phyloP scores from a whole-genome alignment of 2,329 filamentous ascomycete genomes.

The Fusarium sp. region DNA sequence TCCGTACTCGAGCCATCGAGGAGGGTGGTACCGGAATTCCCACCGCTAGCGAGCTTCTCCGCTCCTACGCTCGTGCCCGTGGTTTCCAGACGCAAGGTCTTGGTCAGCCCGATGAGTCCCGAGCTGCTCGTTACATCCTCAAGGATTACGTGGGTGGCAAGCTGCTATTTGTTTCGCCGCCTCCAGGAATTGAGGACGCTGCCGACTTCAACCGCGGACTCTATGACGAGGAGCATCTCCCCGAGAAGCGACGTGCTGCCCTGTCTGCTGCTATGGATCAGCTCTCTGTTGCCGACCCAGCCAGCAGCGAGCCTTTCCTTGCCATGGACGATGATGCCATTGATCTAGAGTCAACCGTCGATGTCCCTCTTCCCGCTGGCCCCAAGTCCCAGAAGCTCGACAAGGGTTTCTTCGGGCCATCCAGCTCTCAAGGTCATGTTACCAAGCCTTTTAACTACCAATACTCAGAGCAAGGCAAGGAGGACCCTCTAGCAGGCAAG shows the following conservation, averaged over 20 bases:
- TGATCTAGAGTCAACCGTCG: conserved; percentile 55
- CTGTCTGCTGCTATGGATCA: conserved; percentile 64
- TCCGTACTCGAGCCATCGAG: conserved; percentile 81
- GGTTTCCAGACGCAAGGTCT: conserved; percentile 91
- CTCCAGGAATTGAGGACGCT: conserved; percentile 77
- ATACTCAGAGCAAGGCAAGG: conserved; percentile 82
- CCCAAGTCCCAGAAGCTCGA: conserved; percentile 82
- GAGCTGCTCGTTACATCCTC: conserved; percentile 87
- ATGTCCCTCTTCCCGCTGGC: conserved; percentile 68
- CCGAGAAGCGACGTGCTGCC: conserved; percentile 79
- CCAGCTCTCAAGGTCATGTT: conserved; percentile 72
- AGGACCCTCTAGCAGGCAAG: conserved; percentile 61
- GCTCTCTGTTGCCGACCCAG: conserved; percentile 53
- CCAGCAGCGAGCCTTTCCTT: conserved; percentile 39
- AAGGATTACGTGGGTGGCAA: conserved; percentile 99
- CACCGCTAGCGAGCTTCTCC: conserved; percentile 85
- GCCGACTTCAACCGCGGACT: conserved; percentile 87
- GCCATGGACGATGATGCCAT: conserved; percentile 49
- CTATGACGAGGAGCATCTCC: conserved; percentile 85
- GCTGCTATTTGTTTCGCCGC: conserved; percentile 89
- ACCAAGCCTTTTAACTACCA: conserved; percentile 89
- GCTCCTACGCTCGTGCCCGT: conserved; percentile 86
- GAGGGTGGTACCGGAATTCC: conserved; percentile 92
- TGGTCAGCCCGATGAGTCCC: conserved; percentile 91
- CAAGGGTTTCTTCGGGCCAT: conserved; percentile 85